Conservation (phyloP, 352 stramenopile genomes). For the Phytophthora rubi region DNA sequence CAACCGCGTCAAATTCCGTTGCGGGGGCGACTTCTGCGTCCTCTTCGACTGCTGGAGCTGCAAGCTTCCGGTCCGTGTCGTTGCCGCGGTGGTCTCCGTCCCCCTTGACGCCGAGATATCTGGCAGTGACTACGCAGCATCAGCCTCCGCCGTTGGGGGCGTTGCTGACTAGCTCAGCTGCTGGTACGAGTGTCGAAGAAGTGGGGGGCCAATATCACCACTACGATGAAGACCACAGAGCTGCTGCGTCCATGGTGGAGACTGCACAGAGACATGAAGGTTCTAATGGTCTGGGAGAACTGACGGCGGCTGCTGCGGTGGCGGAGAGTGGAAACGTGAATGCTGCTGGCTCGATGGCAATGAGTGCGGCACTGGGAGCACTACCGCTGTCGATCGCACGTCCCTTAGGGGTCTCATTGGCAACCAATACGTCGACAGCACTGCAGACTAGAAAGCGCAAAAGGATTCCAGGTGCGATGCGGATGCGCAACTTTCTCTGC, state of each 20-base stretch:
- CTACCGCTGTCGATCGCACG: constrained; percentile 17
- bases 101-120: constrained; percentile 36
- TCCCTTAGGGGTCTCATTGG: constrained; percentile 24
- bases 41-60: constrained; percentile 16
- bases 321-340: constrained; percentile 8
- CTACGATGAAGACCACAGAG: constrained; percentile 21
- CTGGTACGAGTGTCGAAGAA: constrained; percentile 18
- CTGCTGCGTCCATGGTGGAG: constrained; percentile 13
- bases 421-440: neutral
- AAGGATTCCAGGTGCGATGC: constrained; percentile 42
- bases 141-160: constrained; percentile 18
- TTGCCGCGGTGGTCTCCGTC: constrained; percentile 30
- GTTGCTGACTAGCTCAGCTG: constrained; percentile 17
- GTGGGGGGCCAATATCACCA: constrained; percentile 14
- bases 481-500: constrained; percentile 74
- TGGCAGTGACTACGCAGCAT: constrained; percentile 24
- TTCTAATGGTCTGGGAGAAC: constrained; percentile 11
- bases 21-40: constrained; percentile 10
- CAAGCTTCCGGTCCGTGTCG: constrained; percentile 17
- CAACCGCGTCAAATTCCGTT: constrained; percentile 10
- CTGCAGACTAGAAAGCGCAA: constrained; percentile 48
- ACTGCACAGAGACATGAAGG: constrained; percentile 9
- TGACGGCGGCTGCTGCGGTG: constrained; percentile 4
- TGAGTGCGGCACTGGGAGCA: constrained; percentile 11
- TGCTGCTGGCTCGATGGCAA: constrained; percentile 11